Percentiles rank a stretch among this genome's conserved stretches.
Evolutionary conservation across 2,329 filamentous ascomycete genomes (phyloP).

Genomic region (Aspergillus fumigatus): DNA sequence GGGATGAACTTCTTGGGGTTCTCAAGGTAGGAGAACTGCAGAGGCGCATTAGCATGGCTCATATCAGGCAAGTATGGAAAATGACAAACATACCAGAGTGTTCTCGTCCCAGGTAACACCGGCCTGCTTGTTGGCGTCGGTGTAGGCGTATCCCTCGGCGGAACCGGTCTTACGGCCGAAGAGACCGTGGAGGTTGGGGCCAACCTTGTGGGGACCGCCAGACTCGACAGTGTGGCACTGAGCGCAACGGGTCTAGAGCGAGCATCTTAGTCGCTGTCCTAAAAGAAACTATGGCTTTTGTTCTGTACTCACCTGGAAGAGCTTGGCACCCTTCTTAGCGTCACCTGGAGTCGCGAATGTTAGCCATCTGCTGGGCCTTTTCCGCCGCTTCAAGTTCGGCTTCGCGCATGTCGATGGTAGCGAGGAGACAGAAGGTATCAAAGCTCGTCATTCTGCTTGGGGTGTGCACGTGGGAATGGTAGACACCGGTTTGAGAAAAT

Average conservation of each 20-base stretch:
- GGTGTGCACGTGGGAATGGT: constrained; percentile 6
- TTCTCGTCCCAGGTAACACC: constrained; percentile 82
- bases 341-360: constrained; percentile 60
- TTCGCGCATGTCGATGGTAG: constrained; percentile 21
- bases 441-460: constrained; percentile 21
- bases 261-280: constrained; percentile 6
- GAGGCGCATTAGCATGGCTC: constrained; percentile 10
- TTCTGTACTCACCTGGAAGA: constrained; percentile 70
- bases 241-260: constrained; percentile 73
- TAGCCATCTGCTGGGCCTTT: constrained; percentile 22
- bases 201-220: constrained; percentile 94
- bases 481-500: constrained; percentile 1
- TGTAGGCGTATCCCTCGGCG: constrained; percentile 92
- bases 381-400: constrained; percentile 17
- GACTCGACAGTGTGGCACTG: constrained; percentile 97
- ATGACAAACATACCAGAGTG: constrained; percentile 63
- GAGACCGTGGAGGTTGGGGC: constrained; percentile 92
- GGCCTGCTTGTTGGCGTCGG: constrained; percentile 99
- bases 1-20: constrained; percentile 99
- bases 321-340: constrained; percentile 90
- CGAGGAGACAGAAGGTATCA: constrained; percentile 20
- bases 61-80: neutral
- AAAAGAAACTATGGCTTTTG: neutral
- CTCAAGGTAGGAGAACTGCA: constrained; percentile 93
- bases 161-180: constrained; percentile 94